Evolutionary conservation across 768 basidiomycete species (phyloP).

Genomic region (Hydnum rufescens): DNA sequence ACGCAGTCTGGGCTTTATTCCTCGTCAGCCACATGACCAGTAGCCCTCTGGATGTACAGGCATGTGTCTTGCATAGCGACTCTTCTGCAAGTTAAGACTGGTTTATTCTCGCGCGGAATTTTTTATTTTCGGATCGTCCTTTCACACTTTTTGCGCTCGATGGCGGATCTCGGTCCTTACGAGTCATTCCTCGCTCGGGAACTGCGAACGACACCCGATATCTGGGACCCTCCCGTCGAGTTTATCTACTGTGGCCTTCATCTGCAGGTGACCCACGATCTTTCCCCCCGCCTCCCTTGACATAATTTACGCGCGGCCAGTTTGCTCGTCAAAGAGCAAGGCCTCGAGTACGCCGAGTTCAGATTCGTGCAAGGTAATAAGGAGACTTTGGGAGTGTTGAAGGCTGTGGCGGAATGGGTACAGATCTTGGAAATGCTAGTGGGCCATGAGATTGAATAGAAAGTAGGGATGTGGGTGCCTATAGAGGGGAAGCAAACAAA

Average conservation of each 20-base stretch:
- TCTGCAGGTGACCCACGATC: slow-evolving; percentile 90
- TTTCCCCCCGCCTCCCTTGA: slow-evolving; percentile 87
- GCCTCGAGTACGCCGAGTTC: slow-evolving; percentile 76
- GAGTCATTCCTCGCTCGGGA: slow-evolving; percentile 92
- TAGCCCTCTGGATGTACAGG: slow-evolving; percentile 90
- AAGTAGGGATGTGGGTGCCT: not conserved
- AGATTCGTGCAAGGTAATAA: slow-evolving; percentile 72
- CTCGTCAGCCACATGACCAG: slow-evolving; percentile 70
- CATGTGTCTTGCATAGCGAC: slow-evolving; percentile 22
- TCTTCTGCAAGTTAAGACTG: no score
- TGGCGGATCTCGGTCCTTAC: slow-evolving; percentile 67
- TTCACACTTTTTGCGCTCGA: slow-evolving; percentile 93
- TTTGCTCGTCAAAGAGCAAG: slow-evolving; percentile 69
- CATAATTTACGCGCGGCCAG: slow-evolving; percentile 81
- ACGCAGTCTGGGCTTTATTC: slow-evolving; percentile 47
- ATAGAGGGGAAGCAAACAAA: no score
- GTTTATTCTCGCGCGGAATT: not conserved
- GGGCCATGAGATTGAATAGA: slow-evolving; percentile 27
- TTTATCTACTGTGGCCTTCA: slow-evolving; percentile 98
- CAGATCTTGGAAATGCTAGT: slow-evolving; percentile 68
- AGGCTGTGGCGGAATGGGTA: slow-evolving; percentile 73
- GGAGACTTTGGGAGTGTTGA: slow-evolving; percentile 65
- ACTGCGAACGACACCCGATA: slow-evolving; percentile 90
- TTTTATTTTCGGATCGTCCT: slow-evolving; percentile 48
- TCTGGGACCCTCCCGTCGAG: slow-evolving; percentile 61